A percentile compares a stretch with the other conserved stretches of the same genome.
Evolutionary conservation across 495 filamentous ascomycete species (phyloP).

Genomic region (Lasiosphaeriaceae sp.): DNA sequence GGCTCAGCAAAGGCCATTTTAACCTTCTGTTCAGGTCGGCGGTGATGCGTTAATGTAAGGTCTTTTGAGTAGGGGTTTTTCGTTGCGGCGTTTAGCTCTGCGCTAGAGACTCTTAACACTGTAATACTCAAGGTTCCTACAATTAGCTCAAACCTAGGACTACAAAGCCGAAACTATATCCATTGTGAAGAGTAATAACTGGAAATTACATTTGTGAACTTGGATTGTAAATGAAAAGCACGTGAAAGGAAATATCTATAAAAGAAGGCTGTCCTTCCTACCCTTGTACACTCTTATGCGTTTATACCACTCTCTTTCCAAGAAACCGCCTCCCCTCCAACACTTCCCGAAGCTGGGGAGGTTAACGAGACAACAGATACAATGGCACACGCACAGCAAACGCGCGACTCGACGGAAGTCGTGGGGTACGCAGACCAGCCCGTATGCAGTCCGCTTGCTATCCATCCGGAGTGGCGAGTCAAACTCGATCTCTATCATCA

Average conservation of each 20-base stretch:
- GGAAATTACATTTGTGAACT: too few species aligned
- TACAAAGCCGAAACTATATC: too few species aligned
- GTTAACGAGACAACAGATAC: neutral
- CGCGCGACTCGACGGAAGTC: neutral
- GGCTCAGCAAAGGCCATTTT: neutral
- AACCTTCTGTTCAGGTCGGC: neutral
- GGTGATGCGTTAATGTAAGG: neutral
- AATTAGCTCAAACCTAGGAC: too few species aligned
- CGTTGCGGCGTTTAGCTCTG: too few species aligned
- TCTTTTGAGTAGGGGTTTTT: too few species aligned
- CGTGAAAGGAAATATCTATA: too few species aligned
- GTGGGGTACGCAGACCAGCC: neutral
- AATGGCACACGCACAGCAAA: neutral
- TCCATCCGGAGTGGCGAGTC: neutral
- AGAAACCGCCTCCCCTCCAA: neutral
- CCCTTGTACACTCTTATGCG: neutral
- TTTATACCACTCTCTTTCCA: neutral
- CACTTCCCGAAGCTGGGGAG: neutral
- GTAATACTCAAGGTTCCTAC: too few species aligned
- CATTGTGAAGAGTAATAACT: too few species aligned
- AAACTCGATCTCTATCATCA: neutral
- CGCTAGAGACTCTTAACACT: too few species aligned
- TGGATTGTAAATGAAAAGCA: too few species aligned
- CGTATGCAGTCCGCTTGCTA: neutral
- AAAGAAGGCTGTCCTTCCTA: too few species aligned